Evolutionary conservation across 805 yeast species (phyloP).

Genomic region (Cyberlindnera euphorbiae): DNA sequence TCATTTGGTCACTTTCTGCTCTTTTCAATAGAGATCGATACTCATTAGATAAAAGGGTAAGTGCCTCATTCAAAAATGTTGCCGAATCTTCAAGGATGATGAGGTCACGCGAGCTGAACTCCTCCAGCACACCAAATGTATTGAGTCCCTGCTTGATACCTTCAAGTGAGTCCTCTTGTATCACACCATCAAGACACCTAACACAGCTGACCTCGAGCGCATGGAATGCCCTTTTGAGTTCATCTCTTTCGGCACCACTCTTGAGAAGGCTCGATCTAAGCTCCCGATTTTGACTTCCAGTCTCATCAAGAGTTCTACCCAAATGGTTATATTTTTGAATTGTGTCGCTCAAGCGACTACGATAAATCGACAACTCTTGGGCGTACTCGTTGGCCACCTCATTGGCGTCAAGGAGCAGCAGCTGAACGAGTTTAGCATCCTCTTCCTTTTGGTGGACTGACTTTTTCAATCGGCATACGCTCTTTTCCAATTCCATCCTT

Average conservation of each 20-base stretch:
- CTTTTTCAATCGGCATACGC: background rate
- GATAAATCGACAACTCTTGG: slow-evolving; percentile 6
- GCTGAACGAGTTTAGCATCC: slow-evolving; percentile 1
- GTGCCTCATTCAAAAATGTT: slow-evolving; percentile 11
- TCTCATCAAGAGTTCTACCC: slow-evolving; percentile 5
- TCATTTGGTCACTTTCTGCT: slow-evolving; percentile 4
- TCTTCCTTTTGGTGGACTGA: slow-evolving; percentile 1
- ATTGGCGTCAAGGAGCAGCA: slow-evolving; percentile 6
- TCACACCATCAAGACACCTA: slow-evolving; percentile 12
- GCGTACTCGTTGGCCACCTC: slow-evolving; percentile 8
- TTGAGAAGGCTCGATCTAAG: slow-evolving; percentile 8
- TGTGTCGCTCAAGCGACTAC: slow-evolving; percentile 9
- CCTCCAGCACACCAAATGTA: slow-evolving; percentile 3
- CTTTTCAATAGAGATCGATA: slow-evolving; percentile 6
- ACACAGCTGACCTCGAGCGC: slow-evolving; percentile 13
- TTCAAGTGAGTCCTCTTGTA: slow-evolving; percentile 12
- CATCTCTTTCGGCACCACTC: slow-evolving; percentile 9
- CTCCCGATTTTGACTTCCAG: slow-evolving; percentile 6
- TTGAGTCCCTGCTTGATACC: slow-evolving; percentile 11
- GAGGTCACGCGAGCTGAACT: slow-evolving; percentile 5
- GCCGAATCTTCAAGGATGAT: slow-evolving; percentile 8
- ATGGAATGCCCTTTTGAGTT: slow-evolving; percentile 8
- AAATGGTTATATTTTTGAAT: slow-evolving; percentile 7
- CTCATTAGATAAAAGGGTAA: slow-evolving; percentile 9
- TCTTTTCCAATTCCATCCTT: slow-evolving; percentile 1